Evolutionary conservation across 108 stramenopile species (phyloP), one percentile per base, ranked within the genome.

Genomic region (Cyclotella baltica): DNA sequence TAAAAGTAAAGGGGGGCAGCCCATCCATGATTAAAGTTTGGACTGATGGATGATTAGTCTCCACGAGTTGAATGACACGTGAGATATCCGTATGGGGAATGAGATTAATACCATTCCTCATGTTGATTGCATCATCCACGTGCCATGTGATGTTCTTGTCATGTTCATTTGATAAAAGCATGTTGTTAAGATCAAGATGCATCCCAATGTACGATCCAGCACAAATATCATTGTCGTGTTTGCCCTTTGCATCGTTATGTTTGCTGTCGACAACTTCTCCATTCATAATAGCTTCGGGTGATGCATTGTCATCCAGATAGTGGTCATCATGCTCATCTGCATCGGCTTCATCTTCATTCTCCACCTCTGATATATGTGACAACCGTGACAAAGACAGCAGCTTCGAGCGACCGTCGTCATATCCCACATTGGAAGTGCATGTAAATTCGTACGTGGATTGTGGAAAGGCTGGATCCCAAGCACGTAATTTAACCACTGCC

Each of bases 1-100:
- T 36, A 19, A 76, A 57, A 36, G 36, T 35, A 28, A 37, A 30
- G 37, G 53, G 70, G 4, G 78, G 62, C 11, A 71, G 28, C 10
- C 78, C 78, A 58, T 78, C 78, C 51, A 78, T 50, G 9, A 78
- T 56, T 18, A 78, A 53, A 22, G 59, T 48, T 19, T 70, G 62
- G 2, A 65, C 20, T 4, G 78, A 66, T 28, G 70, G 36, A 18
- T 77, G 25, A 63, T 77, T 69, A 16, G 48, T 61, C 20, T 70
- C 70, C 51, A 78, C 69, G 10, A 30, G 63, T 33, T 53, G 23
- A 19, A 53, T 16, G 19, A 78, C n/a, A 36, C 1, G 23, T 15
- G 27, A 20, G 20, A 70, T 62, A 6, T 63, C 52, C 4, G 61
- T 62, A 19, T 51, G 35, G 4, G 77, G 77, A 28, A 71, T 33